Percentiles rank a stretch among this genome's conserved stretches.
Conservation (phyloP, 345 rosid genomes). For the Eucalyptus regnans region DNA sequence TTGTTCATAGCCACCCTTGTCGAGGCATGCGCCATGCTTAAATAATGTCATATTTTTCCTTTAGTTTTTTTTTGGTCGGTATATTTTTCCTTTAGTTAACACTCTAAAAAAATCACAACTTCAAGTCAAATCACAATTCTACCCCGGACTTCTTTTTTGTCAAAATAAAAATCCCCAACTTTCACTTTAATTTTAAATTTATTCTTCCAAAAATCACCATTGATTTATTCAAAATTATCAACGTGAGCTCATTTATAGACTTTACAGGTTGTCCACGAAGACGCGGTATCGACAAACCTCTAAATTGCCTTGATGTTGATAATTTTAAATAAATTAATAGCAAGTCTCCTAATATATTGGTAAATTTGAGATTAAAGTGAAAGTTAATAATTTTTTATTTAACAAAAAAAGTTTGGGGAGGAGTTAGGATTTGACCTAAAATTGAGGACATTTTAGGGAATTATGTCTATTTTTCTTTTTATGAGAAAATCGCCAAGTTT, state of each 20-base stretch:
- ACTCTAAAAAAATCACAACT: background rate
- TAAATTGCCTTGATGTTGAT: background rate
- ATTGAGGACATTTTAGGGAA: background rate
- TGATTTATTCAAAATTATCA: background rate
- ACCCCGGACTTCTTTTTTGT: background rate
- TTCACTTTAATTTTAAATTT: background rate
- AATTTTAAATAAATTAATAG: background rate
- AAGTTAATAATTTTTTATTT: background rate
- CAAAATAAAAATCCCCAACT: rapidly evolving
- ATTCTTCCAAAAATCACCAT: background rate
- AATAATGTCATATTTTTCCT: background rate
- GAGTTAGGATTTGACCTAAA: rapidly evolving
- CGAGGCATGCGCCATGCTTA: background rate
- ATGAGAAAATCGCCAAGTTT: background rate
- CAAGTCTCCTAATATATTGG: rapidly evolving
- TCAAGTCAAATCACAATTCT: background rate
- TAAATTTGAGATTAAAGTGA: background rate
- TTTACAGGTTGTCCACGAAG: background rate
- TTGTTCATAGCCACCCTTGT: background rate
- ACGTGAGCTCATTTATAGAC: background rate
- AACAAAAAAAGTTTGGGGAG: background rate
- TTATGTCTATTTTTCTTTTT: background rate
- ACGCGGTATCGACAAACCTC: rapidly evolving
- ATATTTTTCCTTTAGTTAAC: background rate
- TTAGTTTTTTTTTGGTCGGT: no score